Evolutionary conservation across 2,329 filamentous ascomycete species (phyloP).

Genomic region (Cordyceps farinosa): DNA sequence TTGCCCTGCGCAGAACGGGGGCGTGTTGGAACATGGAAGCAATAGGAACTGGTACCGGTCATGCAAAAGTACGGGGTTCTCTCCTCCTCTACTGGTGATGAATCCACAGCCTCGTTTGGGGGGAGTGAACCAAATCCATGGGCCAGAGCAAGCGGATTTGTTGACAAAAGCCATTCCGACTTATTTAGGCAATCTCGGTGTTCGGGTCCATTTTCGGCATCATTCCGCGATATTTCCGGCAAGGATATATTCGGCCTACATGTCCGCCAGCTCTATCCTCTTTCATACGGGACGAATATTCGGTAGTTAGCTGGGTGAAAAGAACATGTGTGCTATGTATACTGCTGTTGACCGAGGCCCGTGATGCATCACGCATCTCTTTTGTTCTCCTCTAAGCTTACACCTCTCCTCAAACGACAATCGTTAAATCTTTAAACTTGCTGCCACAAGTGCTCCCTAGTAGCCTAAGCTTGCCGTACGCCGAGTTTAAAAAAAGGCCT

Average conservation of each 20-base stretch:
- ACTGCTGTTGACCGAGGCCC: too few species aligned
- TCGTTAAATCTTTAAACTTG: background rate
- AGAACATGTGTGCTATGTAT: too few species aligned
- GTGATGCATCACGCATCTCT: too few species aligned
- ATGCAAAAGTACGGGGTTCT: background rate
- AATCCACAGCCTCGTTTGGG: background rate
- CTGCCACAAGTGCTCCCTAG: background rate
- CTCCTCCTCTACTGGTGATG: too few species aligned
- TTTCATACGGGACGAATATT: background rate
- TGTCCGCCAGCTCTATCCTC: background rate
- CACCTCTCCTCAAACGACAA: background rate
- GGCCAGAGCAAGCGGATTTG: too few species aligned
- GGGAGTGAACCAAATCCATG: background rate
- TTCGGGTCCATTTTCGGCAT: background rate
- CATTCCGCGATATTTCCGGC: background rate
- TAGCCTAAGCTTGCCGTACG: background rate
- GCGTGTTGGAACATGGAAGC: background rate
- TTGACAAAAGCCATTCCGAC: background rate
- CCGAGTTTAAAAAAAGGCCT: constrained; percentile 3
- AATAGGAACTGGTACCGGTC: background rate
- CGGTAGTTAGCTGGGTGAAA: background rate
- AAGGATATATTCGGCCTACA: too few species aligned
- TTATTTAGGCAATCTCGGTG: background rate
- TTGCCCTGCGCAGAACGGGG: background rate
- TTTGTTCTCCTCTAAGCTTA: background rate